Conservation (phyloP, 2,329 filamentous ascomycete genomes). For the Botrytis fabae region DNA sequence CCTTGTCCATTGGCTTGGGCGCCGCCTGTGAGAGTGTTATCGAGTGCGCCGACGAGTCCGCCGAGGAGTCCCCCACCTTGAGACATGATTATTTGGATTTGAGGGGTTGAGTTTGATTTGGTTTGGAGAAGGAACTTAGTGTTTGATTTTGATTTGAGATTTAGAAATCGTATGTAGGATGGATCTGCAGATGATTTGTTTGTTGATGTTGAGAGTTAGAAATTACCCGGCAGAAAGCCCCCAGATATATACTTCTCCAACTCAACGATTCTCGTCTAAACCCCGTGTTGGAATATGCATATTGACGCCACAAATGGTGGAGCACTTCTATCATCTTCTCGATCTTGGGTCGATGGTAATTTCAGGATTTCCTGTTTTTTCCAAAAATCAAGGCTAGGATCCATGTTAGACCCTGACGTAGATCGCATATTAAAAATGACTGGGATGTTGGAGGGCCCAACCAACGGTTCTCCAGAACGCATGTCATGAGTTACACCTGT, state of each 20-base stretch:
- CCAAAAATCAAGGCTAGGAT: slow-evolving; percentile 13
- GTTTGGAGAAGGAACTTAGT: not conserved
- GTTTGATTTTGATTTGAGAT: not conserved
- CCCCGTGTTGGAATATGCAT: slow-evolving; percentile 5
- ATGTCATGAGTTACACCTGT: not conserved
- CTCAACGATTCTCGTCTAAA: not conserved
- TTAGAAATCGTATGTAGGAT: not conserved
- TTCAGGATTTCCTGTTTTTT: slow-evolving; percentile 14
- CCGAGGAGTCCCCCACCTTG: slow-evolving; percentile 25
- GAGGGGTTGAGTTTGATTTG: not conserved
- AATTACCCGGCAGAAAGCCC: not conserved
- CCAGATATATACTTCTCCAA: slow-evolving; percentile 7
- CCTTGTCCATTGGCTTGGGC: slow-evolving; percentile 44
- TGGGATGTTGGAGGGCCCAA: not conserved
- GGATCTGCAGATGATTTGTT: not conserved
- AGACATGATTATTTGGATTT: slow-evolving; percentile 15
- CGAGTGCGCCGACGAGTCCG: slow-evolving; percentile 39
- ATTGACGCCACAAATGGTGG: slow-evolving; percentile 17
- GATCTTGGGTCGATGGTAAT: not conserved
- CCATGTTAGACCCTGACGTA: slow-evolving; percentile 18
- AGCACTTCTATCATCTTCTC: slow-evolving; percentile 13
- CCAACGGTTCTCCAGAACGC: not conserved
- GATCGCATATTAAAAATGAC: slow-evolving; percentile 12
- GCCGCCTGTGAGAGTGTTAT: slow-evolving; percentile 45
- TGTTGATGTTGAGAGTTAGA: not conserved